Evolutionary conservation across 768 basidiomycete species (phyloP).

Genomic region (Kwoniella dendrophila): DNA sequence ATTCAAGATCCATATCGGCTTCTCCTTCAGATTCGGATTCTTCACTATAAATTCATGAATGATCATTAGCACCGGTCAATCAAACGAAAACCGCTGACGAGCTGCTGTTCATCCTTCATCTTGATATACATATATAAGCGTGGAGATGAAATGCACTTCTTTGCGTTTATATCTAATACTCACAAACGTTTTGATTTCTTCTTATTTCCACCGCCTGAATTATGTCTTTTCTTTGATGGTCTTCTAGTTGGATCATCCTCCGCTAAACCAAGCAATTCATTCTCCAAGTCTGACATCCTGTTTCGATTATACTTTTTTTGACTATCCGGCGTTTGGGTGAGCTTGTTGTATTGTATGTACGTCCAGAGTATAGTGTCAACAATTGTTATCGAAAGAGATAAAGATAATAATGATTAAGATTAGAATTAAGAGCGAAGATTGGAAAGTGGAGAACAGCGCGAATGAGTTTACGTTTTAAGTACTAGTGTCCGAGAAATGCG

Average conservation of each 20-base stretch:
- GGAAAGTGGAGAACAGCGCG: slow-evolving; percentile 11
- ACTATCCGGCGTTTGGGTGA: not conserved
- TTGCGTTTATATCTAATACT: too few relatives aligned
- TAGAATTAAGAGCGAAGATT: not conserved
- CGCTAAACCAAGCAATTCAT: slow-evolving; percentile 55
- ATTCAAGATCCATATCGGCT: slow-evolving; percentile 52
- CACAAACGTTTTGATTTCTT: slow-evolving; percentile 57
- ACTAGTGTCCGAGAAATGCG: not conserved
- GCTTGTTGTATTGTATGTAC: too few relatives aligned
- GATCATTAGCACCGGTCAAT: not conserved
- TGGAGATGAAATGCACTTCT: too few relatives aligned
- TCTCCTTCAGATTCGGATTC: slow-evolving; percentile 62
- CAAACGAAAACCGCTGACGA: too few relatives aligned
- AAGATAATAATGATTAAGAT: too few relatives aligned
- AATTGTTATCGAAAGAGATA: too few relatives aligned
- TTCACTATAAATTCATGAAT: not conserved
- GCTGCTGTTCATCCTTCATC: too few relatives aligned
- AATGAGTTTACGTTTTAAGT: slow-evolving; percentile 8
- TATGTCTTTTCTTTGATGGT: slow-evolving; percentile 17
- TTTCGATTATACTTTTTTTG: not conserved
- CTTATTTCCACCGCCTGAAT: slow-evolving; percentile 65
- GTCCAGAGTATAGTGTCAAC: too few relatives aligned
- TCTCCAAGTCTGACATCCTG: slow-evolving; percentile 52
- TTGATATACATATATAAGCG: too few relatives aligned
- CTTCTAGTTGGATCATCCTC: slow-evolving; percentile 43